Evolutionary conservation across 139 green algal species (phyloP), one percentile per base, ranked within the genome.

Genomic region (Coelastrella sp.): DNA sequence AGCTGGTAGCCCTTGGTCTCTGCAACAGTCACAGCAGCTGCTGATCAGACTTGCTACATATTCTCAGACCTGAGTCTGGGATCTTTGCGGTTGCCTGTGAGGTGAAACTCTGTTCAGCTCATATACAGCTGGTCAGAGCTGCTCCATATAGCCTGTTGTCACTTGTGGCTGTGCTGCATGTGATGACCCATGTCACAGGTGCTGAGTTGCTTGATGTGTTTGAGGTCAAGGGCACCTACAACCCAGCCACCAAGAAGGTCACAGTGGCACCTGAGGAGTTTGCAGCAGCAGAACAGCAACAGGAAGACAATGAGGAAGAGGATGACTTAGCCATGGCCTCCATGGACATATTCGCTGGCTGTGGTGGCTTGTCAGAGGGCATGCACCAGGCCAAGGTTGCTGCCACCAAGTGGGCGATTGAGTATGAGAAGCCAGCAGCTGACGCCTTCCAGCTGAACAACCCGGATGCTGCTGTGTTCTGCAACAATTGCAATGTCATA

Each of bases 271-370:
- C 94, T 0, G 83, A 65, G 10, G 83, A 88, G 58, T 89, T 78
- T 56, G 19, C 91, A 24, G 22, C 82, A 35, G 82, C n/a, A 72
- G 56, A 87, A 81, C 17, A 68, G 19, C 82, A 27, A 79, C 92
- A 95, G 84, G 91, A 96, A 22, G 61, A 63, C 76, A 35, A 56
- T 22, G 49, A 60, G n/a, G 78, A 57, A 65, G 93, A 96, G 89
- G 92, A 96, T 56, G 89, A 88, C 86, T 78, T 93, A 8, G 87
- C 85, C 22, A 85, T 96, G 92, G 24, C 86, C 24, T 98, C 97
- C 7, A 94, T 99, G 96, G 98, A 99, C 94, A 99, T 99, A 86
- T 99, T 99, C 96, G 98, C 98, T 3, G 98, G 97, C 57, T 99
- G 97, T 90, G 98, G 98, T 5, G 98, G 98, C 11, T 95, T 99